Percentiles rank a stretch among this genome's conserved stretches.
phyloP scores from a whole-genome alignment of 345 rosid genomes.

The Firmiana major region DNA sequence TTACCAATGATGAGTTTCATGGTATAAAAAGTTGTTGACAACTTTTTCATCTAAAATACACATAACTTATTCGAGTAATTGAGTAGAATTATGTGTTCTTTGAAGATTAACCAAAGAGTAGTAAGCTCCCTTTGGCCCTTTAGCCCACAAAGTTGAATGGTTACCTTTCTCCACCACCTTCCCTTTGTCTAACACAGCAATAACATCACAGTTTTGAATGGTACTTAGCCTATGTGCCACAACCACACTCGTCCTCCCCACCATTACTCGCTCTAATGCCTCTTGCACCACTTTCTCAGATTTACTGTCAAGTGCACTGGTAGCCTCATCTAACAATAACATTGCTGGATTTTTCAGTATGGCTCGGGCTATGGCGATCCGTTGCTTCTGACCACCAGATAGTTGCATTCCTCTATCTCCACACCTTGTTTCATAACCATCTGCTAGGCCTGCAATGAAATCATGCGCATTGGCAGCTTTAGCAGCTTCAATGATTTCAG shows the following conservation, averaged over 20 bases:
- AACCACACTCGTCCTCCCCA: conserved; percentile 8
- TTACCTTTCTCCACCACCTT: conserved; percentile 58
- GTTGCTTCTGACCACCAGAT: conserved; percentile 68
- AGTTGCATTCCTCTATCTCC: conserved; percentile 60
- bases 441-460: conserved; percentile 42
- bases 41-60: not conserved
- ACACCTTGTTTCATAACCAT: conserved; percentile 55
- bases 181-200: conserved; percentile 58
- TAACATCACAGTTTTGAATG: conserved; percentile 48
- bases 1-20: not conserved
- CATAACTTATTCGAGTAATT: not conserved
- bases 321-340: conserved; percentile 64
- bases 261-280: conserved; percentile 7
- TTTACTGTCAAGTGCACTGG: conserved; percentile 75
- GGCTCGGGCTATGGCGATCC: conserved; percentile 65
- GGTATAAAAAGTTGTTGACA: not conserved
- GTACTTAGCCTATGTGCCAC: conserved; percentile 36
- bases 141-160: conserved; percentile 48
- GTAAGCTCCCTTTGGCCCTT: conserved; percentile 45
- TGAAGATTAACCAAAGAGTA: conserved; percentile 53
- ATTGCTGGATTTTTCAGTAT: conserved; percentile 46
- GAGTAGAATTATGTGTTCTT: conserved; percentile 8
- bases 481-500: conserved; percentile 52
- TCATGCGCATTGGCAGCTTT: conserved; percentile 66
- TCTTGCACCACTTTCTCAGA: conserved; percentile 44